phyloP scores from a whole-genome alignment of 257 asterid genomes.

The Solanum boliviense region DNA sequence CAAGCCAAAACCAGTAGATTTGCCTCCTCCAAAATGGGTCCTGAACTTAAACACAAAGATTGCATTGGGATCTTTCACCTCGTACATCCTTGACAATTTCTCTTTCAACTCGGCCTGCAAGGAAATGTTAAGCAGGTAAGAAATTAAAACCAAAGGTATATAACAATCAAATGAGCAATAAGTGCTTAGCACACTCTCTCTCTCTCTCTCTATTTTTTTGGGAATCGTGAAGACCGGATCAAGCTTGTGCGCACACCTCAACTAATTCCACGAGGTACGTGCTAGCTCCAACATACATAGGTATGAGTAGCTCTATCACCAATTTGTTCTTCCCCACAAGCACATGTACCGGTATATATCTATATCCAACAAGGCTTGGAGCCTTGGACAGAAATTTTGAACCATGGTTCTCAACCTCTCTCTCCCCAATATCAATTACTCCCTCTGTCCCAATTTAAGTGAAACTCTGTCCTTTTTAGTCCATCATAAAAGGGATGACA shows the following conservation, averaged over 20 bases:
- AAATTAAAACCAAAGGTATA: not conserved
- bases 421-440: not conserved
- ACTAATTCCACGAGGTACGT: not conserved
- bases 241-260: not conserved
- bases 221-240: not conserved
- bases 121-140: not conserved
- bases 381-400: not conserved
- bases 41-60: slow-evolving; percentile 68
- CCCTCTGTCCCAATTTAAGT: not conserved
- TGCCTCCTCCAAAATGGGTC: slow-evolving; percentile 83
- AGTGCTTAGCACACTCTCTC: not conserved
- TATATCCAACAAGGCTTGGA: not conserved
- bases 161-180: not conserved
- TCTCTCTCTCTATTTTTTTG: not conserved
- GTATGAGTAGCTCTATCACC: not conserved
- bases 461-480: not conserved
- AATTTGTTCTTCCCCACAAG: not conserved
- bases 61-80: slow-evolving; percentile 51
- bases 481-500: not conserved
- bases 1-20: slow-evolving; percentile 75
- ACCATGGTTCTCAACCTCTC: not conserved
- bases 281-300: not conserved
- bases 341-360: not conserved
- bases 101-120: slow-evolving; percentile 67
- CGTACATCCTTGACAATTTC: slow-evolving; percentile 51